A percentile compares a stretch with the other conserved stretches of the same genome.
Evolutionary conservation across 352 stramenopile genomes (phyloP).

Genomic region (Phytophthora brassicae): DNA sequence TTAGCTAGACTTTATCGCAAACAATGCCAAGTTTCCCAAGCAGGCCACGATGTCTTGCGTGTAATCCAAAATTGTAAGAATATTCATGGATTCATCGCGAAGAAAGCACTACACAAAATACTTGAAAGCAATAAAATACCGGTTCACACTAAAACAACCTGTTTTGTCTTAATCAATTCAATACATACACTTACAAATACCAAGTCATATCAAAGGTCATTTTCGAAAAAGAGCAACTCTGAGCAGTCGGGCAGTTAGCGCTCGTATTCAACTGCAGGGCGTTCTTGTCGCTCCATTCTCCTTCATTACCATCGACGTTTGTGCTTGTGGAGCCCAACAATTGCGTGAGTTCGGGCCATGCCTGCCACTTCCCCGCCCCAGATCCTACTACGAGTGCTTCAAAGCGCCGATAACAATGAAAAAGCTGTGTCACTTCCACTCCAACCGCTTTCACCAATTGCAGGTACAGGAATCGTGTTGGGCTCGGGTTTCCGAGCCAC

Average conservation of each 20-base stretch:
- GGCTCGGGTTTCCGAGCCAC: slow-evolving; percentile 12
- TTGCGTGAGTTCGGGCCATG: not conserved
- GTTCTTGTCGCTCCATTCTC: not conserved
- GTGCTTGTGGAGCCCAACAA: not conserved
- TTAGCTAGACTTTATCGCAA: too few relatives aligned
- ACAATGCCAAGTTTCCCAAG: too few relatives aligned
- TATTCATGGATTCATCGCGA: too few relatives aligned
- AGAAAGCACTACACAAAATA: too few relatives aligned
- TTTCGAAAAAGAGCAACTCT: not conserved
- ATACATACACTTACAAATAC: not conserved
- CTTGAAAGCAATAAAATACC: too few relatives aligned
- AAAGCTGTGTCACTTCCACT: slow-evolving; percentile 6
- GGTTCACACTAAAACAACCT: too few relatives aligned
- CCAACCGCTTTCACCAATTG: not conserved
- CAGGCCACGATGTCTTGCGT: too few relatives aligned
- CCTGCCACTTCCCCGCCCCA: slow-evolving; percentile 7
- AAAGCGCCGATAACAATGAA: slow-evolving; percentile 18
- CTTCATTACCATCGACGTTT: not conserved
- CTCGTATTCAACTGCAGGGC: not conserved
- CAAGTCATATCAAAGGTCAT: not conserved
- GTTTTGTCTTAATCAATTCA: not conserved
- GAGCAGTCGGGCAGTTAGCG: not conserved
- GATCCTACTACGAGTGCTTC: slow-evolving; percentile 20
- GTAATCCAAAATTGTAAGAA: too few relatives aligned
- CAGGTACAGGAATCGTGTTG: slow-evolving; percentile 17